Base-by-base conservation (phyloP, 352 stramenopile species). In the Peronospora farinosa region DNA sequence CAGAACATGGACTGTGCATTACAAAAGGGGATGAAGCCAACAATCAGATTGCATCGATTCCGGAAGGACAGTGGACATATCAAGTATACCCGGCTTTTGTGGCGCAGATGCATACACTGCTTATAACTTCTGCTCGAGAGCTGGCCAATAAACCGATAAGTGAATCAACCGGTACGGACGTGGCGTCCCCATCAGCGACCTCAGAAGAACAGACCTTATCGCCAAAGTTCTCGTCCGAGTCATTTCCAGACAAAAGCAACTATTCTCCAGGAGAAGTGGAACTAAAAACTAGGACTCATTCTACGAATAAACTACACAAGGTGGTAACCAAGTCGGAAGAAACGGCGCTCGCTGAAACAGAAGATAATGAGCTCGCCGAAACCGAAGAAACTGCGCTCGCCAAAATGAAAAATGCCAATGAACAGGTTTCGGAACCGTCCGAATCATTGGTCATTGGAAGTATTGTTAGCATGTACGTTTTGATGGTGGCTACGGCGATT, bases 11-110 rank as follows among this genome's bases (percentile, higher is more conserved):
- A 0, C 44, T 87, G 0, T 87, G 76, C 32, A 59, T 77, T 21
- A 65, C 69, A 5, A 57, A 70, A 7, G 69, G 73, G 3, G 60
- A 77, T 17, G 47, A 63, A 31, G 51, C 49, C 5, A 75, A 77
- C 57, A 71, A 75, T 43, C 63, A 62, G 28, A 69, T 86, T 31
- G 67, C 72, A 7, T 15, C 75, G 11, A 86, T 86, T 45, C 65
- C 75, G 13, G 60, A 51, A 1, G 70, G 72, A 0, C 49, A 69
- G 50, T 41, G 69, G 27, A 72, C 75, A 17, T 84, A 86, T 51
- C 51, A 82, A 28, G 59, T 71, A 16, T 86, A 76, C 47, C 63
- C 66, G 47, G 47, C 44, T 50, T 84, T 79, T 52, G 62, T 86
- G n/a, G 37, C 57, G 19, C 67, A 74, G 45, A 59, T 80, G 43